Base-by-base conservation (phyloP, 2,329 filamentous ascomycete species). In the Pleurostoma richardsiae region DNA sequence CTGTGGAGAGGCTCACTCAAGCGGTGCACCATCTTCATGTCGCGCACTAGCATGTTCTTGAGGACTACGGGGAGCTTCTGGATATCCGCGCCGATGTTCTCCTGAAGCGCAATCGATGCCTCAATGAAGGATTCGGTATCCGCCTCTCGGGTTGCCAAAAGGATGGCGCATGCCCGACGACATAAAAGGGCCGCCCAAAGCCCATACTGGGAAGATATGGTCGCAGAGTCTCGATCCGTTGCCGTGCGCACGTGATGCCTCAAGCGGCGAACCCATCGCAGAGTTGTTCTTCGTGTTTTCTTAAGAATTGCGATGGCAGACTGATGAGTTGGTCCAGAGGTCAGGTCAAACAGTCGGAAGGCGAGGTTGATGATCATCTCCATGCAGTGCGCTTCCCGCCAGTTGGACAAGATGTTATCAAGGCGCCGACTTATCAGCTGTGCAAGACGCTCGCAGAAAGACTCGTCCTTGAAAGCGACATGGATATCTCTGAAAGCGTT, bases 301-400 rank as follows among this genome's bases (percentile, higher is more conserved):
- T 58, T 41, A 0, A 86, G 56, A 1, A 80, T 47, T 0, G 43
- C 19, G 0, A 56, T 26, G 2, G 65, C 62, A 1, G 40, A 49
- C 11, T 6, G 54, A 46, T 2, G 36, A 29, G 42, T 5, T 47
- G 46, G 1, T 3, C 3, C 41, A 31, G 4, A 50, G 10, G 48
- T 54, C 30, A 60, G 54, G 27, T 42, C 52, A 44, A 55, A 69
- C 1, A 60, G 54, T 3, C 77, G 71, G 1, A 80, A 56, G 0
- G 67, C 54, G 0, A 86, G 53, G 0, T 70, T 76, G 4, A 85
- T 68, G 2, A 85, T 45, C 0, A 74, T 68, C 4, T 80, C 73
- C 80, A 87, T 85, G 10, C 71, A 69, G 44, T 77, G 60, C 0
- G 63, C 66, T 50, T 87, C 83, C 0, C 81, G 70, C 76, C 80